A percentile compares a stretch with the other conserved stretches of the same genome.
Evolutionary conservation across 1,139 yeast species (phyloP).

Genomic region (Torulaspora globosa): DNA sequence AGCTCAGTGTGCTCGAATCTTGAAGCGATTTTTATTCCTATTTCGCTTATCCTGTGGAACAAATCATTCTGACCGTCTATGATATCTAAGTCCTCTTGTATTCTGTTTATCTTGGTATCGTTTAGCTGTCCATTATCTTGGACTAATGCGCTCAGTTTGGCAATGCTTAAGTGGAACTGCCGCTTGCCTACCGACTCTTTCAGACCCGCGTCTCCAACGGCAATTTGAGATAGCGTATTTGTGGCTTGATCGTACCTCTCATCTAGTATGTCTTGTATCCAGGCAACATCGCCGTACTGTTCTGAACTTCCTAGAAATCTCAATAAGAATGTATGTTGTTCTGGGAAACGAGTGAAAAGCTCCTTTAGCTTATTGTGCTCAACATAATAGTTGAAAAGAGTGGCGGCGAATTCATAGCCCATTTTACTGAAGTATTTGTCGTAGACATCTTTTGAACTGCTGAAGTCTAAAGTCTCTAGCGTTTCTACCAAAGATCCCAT

Average conservation of each 20-base stretch:
- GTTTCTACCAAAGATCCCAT: constrained; percentile 62
- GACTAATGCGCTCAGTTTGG: constrained; percentile 52
- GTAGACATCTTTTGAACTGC: constrained; percentile 41
- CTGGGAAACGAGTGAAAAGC: constrained; percentile 55
- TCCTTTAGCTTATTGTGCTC: constrained; percentile 50
- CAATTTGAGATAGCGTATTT: constrained; percentile 43
- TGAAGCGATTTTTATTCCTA: constrained; percentile 20
- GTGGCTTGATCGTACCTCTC: constrained; percentile 52
- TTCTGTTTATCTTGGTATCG: constrained; percentile 39
- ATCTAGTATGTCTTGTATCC: constrained; percentile 66
- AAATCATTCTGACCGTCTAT: constrained; percentile 49
- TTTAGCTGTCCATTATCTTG: constrained; percentile 16
- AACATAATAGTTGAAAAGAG: constrained; percentile 59
- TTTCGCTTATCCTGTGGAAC: constrained; percentile 37
- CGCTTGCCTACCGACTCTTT: constrained; percentile 47
- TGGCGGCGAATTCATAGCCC: constrained; percentile 66
- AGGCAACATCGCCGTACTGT: constrained; percentile 56
- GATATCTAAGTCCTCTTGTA: constrained; percentile 48
- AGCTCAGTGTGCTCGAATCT: constrained; percentile 19
- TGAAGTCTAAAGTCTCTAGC: constrained; percentile 50
- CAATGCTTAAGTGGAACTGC: constrained; percentile 62
- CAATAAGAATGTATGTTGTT: constrained; percentile 48
- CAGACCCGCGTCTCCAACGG: constrained; percentile 31
- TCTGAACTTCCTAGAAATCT: constrained; percentile 49
- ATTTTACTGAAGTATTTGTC: constrained; percentile 55